phyloP scores from a whole-genome alignment of 176 grass and related monocot genomes.

The Rhynchospora tenuis region DNA sequence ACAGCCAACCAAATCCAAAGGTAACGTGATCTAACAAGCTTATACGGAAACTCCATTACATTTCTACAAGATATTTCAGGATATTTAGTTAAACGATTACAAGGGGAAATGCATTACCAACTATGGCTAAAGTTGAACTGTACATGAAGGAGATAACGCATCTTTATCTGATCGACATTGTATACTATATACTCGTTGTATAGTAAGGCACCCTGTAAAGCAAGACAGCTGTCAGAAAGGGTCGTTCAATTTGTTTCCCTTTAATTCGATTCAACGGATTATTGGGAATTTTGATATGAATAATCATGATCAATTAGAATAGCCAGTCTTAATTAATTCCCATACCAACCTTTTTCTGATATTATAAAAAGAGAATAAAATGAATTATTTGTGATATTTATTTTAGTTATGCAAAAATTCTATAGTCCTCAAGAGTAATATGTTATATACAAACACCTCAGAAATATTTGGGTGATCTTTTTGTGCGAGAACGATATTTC shows the following conservation, averaged over 20 bases:
- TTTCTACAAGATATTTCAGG: not conserved
- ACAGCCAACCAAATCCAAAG: not conserved
- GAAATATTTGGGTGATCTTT: not conserved
- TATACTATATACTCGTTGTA: constrained; percentile 98
- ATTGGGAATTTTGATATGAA: not conserved
- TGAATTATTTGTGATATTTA: too few relatives aligned
- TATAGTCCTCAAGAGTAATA: not conserved
- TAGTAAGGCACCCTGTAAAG: constrained; percentile 74
- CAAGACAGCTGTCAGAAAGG: constrained; percentile 7
- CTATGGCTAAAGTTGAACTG: constrained; percentile 56
- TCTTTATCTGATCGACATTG: constrained; percentile 83
- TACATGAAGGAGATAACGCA: constrained; percentile 75
- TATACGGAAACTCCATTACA: not conserved
- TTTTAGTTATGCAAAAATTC: not conserved
- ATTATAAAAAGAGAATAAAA: not conserved
- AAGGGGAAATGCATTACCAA: not conserved
- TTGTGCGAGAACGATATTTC: not conserved
- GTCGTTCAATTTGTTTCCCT: not conserved
- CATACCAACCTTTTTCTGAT: not conserved
- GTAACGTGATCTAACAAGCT: not conserved
- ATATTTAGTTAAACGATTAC: not conserved
- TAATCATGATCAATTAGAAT: not conserved
- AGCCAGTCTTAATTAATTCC: not conserved
- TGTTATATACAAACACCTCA: not conserved
- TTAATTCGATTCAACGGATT: not conserved